phyloP scores from a whole-genome alignment of 768 basidiomycete species.

The Boletus huronensis region DNA sequence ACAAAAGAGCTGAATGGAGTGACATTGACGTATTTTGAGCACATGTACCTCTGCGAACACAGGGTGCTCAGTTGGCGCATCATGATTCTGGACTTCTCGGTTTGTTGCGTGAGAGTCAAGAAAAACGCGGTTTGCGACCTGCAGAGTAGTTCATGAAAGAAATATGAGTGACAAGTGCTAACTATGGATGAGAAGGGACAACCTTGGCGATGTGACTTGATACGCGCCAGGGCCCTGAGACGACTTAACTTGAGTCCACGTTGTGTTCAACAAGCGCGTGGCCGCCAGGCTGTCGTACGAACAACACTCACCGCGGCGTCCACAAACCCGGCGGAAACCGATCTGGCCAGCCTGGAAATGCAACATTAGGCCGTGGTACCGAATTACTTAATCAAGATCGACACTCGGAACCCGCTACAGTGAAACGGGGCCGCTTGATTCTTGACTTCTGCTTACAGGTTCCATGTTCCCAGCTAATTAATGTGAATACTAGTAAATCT shows the following conservation, averaged over 20 bases:
- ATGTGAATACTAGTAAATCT: conserved; percentile 8
- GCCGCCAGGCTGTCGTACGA: conserved; percentile 5
- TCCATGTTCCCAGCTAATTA: neutral
- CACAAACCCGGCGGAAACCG: conserved; percentile 18
- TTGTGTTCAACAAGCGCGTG: conserved; percentile 20
- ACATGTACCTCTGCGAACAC: conserved; percentile 28
- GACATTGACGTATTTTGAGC: conserved; percentile 32
- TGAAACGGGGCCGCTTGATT: conserved; percentile 1
- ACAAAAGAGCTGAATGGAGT: conserved; percentile 30
- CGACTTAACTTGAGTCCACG: conserved; percentile 16
- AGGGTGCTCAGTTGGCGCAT: conserved; percentile 28
- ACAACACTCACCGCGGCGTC: conserved; percentile 6
- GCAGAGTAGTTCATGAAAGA: conserved; percentile 25
- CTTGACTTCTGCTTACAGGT: neutral
- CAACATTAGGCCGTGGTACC: conserved; percentile 11
- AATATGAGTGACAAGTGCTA: conserved; percentile 23
- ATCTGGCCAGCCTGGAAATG: neutral
- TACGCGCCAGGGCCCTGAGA: conserved; percentile 28
- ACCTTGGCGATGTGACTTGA: conserved; percentile 23
- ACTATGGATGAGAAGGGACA: conserved; percentile 16
- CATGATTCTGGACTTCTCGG: conserved; percentile 30
- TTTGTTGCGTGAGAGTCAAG: conserved; percentile 35
- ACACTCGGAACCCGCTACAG: conserved; percentile 4
- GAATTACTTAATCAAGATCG: conserved; percentile 27
- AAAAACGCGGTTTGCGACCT: conserved; percentile 33